Base-by-base conservation (phyloP, 2,329 filamentous ascomycete genomes). In the Beauveria scarabaeidicola region DNA sequence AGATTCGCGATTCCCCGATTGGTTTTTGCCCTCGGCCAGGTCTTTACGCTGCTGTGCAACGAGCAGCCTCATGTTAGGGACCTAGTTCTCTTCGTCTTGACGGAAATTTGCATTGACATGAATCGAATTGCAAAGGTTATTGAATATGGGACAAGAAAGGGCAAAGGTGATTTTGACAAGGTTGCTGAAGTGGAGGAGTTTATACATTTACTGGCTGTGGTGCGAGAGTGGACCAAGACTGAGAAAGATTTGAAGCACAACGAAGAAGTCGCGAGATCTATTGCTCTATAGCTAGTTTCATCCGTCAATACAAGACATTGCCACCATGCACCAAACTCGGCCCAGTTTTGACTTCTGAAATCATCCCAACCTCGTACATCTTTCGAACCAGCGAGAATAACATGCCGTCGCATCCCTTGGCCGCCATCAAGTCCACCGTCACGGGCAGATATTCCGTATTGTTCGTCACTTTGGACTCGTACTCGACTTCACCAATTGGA, bases 381-480 rank as follows among this genome's bases (percentile, higher is more conserved):
- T 50, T 44, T 10, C 36, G 23, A 2, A 61, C 78, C 52, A 86
- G 67, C 52, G 74, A 76, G 43, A 80, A 81, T 19, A 85, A 65
- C 72, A 85, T 74, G 0, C 80, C 79, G 69, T 86, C 84, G 62
- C 84, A 87, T 0, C 83, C 83, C 63, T 78, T 80, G 0, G 81
- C 79, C 0, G 77, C 83, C 70, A 86, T 71, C 21, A 86, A 71
- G 62, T 83, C 75, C 0, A 85, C 77, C 1, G 80, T 78, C 0
- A 87, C 83, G 0, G 84, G 84, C 38, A 86, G 67, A 50, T 70
- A 70, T 64, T 82, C 79, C 5, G 73, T 72, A 43, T 79, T 77
- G 1, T 75, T 72, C 0, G 76, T 78, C 8, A 83, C 73, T 5
- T 52, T 58, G 46, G 72, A 74, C 36, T 46, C 59, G 5, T 66